phyloP scores from a whole-genome alignment of 1,284 basidiomycete species.

The Leucoagaricus sp. region DNA sequence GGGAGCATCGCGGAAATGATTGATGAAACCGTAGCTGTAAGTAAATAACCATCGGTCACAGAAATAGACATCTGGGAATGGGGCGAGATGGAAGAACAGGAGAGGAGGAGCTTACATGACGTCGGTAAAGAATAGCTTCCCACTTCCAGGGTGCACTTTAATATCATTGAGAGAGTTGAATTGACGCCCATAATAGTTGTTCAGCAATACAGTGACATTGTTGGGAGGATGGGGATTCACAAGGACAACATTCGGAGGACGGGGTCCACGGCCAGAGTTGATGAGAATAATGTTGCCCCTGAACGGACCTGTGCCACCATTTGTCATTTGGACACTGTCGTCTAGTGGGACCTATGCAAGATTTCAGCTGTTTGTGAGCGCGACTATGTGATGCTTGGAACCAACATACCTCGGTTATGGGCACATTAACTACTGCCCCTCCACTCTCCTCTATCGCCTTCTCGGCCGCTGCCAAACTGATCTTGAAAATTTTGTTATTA shows the following conservation, averaged over 20 bases:
- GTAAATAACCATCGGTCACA: neutral
- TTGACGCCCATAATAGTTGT: conserved; percentile 76
- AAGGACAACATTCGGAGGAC: conserved; percentile 64
- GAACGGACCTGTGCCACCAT: conserved; percentile 74
- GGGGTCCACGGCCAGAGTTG: conserved; percentile 65
- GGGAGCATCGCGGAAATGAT: conserved; percentile 65
- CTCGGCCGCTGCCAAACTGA: conserved; percentile 48
- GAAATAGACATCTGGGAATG: neutral
- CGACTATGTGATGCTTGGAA: neutral
- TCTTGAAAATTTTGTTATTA: conserved; percentile 47
- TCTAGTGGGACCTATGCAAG: conserved; percentile 48
- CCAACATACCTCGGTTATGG: conserved; percentile 50
- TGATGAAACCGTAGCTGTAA: conserved; percentile 61
- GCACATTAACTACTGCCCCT: conserved; percentile 50
- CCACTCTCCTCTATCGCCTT: conserved; percentile 32
- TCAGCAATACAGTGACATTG: conserved; percentile 62
- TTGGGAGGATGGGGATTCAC: conserved; percentile 66
- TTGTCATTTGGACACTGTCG: conserved; percentile 62
- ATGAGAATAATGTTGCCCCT: conserved; percentile 63
- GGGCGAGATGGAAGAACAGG: neutral
- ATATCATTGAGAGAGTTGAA: conserved; percentile 84
- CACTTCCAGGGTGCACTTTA: conserved; percentile 64
- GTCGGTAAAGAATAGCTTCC: conserved; percentile 74
- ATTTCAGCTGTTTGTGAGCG: neutral
- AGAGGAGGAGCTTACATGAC: conserved; percentile 40